Evolutionary conservation across 2,329 filamentous ascomycete species (phyloP), one percentile per base, ranked within the genome.

Genomic region (Aspergillus ibericus): DNA sequence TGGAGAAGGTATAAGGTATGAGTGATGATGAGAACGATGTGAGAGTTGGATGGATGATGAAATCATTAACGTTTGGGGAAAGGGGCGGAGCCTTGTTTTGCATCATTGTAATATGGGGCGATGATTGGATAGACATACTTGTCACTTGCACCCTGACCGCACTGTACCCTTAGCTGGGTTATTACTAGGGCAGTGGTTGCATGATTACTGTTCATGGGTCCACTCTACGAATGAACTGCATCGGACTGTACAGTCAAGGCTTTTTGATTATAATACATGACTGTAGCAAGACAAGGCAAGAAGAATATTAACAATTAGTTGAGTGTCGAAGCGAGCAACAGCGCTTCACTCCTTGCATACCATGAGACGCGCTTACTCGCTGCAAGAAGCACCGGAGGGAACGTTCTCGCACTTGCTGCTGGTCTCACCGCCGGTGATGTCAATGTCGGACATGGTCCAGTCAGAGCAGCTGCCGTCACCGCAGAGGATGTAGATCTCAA

Each of bases 401-500:
- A 80, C 63, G 61, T 78, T 78, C 66, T 70, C 48, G 63, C 80
- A 83, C 18, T 71, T 62, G 47, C 60, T 65, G 68, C 73, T 78
- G 27, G 62, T 75, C 68, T 81, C 77, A 51, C 84, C 84, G 42
- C 84, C 84, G 27, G 80, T 82, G 50, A 86, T 68, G 25, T 63
- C 68, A 57, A 83, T 80, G 44, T 72, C 76, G 10, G 68, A 73
- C 81, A 82, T 86, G 27, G 76, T 82, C 81, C 83, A 87, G 71
- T 78, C 74, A 2, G 75, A 78, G 72, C 83, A 85, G 58, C 77
- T 75, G 35, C 80, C 82, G 27, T 69, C 70, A 16, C 79, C 84
- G 64, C 85, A 87, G 10, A 85, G 78, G 59, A 87, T 82, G 68
- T 83, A 83, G 63, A 85, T 68, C 51, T 80, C 54, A 5, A 69